A percentile compares a stretch with the other conserved stretches of the same genome.
Conservation (phyloP, 1,284 basidiomycete species). For the Wallemia ichthyophaga region DNA sequence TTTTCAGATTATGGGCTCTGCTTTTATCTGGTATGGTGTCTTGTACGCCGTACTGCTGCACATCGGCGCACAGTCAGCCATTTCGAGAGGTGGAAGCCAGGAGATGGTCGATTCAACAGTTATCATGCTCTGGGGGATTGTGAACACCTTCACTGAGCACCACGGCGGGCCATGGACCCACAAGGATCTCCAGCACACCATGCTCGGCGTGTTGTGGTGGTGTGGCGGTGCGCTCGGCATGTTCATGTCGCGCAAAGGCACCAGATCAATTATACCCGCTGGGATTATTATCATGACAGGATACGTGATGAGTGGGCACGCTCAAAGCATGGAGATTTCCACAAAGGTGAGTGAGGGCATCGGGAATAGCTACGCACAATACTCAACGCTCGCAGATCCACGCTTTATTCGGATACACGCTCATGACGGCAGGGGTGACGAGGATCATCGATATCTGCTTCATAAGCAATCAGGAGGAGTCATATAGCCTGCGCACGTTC, state of each 20-base stretch:
- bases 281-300: slow-evolving; percentile 67
- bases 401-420: slow-evolving; percentile 45
- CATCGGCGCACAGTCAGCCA: slow-evolving; percentile 53
- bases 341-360: slow-evolving; percentile 27
- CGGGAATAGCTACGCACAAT: slow-evolving; percentile 37
- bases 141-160: slow-evolving; percentile 86
- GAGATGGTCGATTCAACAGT: slow-evolving; percentile 78
- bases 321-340: slow-evolving; percentile 52
- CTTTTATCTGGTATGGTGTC: slow-evolving; percentile 59
- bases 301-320: slow-evolving; percentile 80
- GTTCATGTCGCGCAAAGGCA: slow-evolving; percentile 50
- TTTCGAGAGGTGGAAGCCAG: slow-evolving; percentile 23
- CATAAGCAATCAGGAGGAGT: slow-evolving; percentile 18
- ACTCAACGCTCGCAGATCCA: slow-evolving; percentile 30
- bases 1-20: slow-evolving; percentile 59
- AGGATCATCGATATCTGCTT: slow-evolving; percentile 72
- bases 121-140: slow-evolving; percentile 51
- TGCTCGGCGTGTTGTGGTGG: slow-evolving; percentile 49
- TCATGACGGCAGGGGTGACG: slow-evolving; percentile 54
- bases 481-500: slow-evolving; percentile 25
- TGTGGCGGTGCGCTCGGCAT: slow-evolving; percentile 65
- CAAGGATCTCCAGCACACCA: slow-evolving; percentile 81
- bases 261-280: slow-evolving; percentile 52
- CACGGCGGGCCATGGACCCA: slow-evolving; percentile 49
- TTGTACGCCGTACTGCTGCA: slow-evolving; percentile 58